Base-by-base conservation (phyloP, 2,329 filamentous ascomycete genomes). In the Fusarium brachygibbosum region DNA sequence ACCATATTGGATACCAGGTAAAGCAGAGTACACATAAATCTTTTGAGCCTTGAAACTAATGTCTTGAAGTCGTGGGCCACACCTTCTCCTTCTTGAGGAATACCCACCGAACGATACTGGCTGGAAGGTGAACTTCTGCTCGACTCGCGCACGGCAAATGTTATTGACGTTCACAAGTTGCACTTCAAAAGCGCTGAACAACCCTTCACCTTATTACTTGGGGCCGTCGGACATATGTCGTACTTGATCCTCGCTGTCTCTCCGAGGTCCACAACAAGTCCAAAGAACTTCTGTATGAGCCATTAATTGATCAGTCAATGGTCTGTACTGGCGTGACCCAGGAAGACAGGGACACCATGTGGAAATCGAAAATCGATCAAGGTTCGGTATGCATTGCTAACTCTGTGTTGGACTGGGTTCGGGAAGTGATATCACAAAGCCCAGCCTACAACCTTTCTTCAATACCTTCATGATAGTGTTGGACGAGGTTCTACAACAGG, bases 1-100 rank as follows among this genome's bases (percentile, higher is more conserved):
- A 14, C 42, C 52, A 5, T 60, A 60, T 13, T 50, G 42, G 42
- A 31, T 60, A 19, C 58, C 58, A n/a, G 58, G 52, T 60, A 57
- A 9, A 11, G n/a, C 12, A 48, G 11, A 11, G 5, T n/a, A 8
- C 5, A 17, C 13, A 7, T 5, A 8, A 13, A n/a, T 6, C 19
- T 21, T 4, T 1, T 4, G 11, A 23, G 5, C 5, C n/a, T 1
- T 23, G 5, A 2, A 25, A 1, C 4, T 10, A 2, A 40, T 13
- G 6, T 25, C 7, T 14, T 25, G 5, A 19, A 7, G 51, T 4
- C 17, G 19, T 57, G 7, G 52, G 57, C 0, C 57, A 60, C 9
- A 60, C 25, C 10, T 14, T 60, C 1, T 48, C 35, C 0, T 60
- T 60, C 4, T 13, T 58, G 6, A 29, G 13, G 2, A 35, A 50